Evolutionary conservation across 495 filamentous ascomycete species (phyloP).

Genomic region (Podospora comata): DNA sequence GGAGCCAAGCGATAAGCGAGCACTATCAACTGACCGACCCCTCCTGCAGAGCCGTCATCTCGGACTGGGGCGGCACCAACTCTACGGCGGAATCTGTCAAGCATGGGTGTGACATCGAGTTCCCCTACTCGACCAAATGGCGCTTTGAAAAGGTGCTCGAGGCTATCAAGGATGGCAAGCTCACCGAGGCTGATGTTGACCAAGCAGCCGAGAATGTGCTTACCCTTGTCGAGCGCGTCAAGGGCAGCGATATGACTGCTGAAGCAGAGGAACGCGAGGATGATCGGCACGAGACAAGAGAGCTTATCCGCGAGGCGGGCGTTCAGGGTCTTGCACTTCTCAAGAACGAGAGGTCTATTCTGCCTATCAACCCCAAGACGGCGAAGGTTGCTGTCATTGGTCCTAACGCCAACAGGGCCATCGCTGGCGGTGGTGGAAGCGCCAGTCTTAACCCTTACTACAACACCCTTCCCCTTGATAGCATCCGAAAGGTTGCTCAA

Average conservation of each 20-base stretch:
- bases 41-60: constrained; percentile 59
- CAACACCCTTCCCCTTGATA: constrained; percentile 57
- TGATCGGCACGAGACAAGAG: constrained; percentile 61
- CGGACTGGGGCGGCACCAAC: constrained; percentile 71
- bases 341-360: constrained; percentile 65
- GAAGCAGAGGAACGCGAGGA: constrained; percentile 60
- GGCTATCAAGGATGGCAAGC: constrained; percentile 59
- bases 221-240: constrained; percentile 62
- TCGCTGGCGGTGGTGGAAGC: constrained; percentile 77
- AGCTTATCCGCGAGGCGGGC: constrained; percentile 65
- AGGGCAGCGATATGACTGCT: constrained; percentile 58
- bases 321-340: constrained; percentile 73
- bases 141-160: constrained; percentile 63
- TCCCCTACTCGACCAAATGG: constrained; percentile 70
- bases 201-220: constrained; percentile 61
- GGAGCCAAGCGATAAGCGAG: constrained; percentile 2
- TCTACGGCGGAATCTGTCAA: constrained; percentile 67
- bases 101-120: constrained; percentile 74
- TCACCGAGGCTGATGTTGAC: constrained; percentile 49
- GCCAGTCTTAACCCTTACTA: constrained; percentile 80
- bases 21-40: constrained; percentile 26
- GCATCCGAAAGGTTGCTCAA: constrained; percentile 46
- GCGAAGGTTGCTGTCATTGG: constrained; percentile 73
- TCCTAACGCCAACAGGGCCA: constrained; percentile 74
- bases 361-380: constrained; percentile 64